Evolutionary conservation across 768 basidiomycete species (phyloP).

Genomic region (Naganishia kalamii): DNA sequence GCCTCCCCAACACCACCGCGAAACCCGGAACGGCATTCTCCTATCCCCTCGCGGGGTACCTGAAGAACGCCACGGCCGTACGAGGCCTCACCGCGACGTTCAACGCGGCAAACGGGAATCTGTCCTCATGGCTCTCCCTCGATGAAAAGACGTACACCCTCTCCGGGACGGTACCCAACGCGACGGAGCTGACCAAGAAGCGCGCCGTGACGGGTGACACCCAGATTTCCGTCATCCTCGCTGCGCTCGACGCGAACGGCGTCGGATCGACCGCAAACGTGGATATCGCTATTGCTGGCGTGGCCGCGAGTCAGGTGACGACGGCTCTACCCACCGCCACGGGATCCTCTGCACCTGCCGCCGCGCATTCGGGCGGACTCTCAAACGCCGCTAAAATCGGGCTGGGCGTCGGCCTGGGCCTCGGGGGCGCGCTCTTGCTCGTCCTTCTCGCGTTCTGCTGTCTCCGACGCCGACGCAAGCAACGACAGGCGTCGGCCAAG

Average conservation of each 20-base stretch:
- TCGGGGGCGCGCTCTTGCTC: conserved; percentile 33
- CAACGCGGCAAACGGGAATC: conserved; percentile 31
- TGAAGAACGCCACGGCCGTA: conserved; percentile 51
- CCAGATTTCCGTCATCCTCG: conserved; percentile 30
- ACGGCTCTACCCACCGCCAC: conserved; percentile 30
- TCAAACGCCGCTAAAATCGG: conserved; percentile 43
- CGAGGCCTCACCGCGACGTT: conserved; percentile 28
- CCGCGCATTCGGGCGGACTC: conserved; percentile 28
- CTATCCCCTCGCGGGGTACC: conserved; percentile 56
- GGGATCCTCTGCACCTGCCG: conserved; percentile 14
- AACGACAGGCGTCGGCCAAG: conserved; percentile 18
- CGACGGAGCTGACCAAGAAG: not conserved
- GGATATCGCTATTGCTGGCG: conserved; percentile 28
- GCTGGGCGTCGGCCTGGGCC: conserved; percentile 40
- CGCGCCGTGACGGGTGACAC: conserved; percentile 8
- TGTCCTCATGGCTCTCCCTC: conserved; percentile 35
- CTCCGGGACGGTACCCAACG: conserved; percentile 31
- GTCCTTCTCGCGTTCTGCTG: conserved; percentile 41
- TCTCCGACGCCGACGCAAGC: conserved; percentile 33
- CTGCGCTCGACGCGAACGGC: conserved; percentile 19
- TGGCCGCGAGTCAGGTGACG: conserved; percentile 26
- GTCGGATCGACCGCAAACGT: conserved; percentile 25
- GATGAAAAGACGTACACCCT: conserved; percentile 32
- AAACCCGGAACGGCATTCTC: conserved; percentile 53
- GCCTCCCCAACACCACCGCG: conserved; percentile 57